Percentiles rank a stretch among this genome's conserved stretches.
Conservation (phyloP, 768 basidiomycete species). For the Obba rivulosa region DNA sequence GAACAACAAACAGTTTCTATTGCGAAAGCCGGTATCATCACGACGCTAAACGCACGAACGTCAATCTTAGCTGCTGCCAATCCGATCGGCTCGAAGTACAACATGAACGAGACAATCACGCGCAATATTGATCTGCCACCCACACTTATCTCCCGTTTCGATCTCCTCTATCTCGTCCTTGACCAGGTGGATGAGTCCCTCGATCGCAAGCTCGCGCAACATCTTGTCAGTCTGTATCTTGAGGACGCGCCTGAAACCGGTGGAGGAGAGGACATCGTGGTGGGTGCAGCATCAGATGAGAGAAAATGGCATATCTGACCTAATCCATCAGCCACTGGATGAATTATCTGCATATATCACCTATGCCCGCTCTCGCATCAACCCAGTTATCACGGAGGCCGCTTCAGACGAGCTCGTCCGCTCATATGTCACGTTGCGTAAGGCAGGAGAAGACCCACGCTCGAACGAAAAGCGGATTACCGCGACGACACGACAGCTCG, state of each 20-base stretch:
- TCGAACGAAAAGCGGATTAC: constrained; percentile 92
- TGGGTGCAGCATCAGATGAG: constrained; percentile 35
- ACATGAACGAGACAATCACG: constrained; percentile 86
- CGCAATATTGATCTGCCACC: constrained; percentile 97
- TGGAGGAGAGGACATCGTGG: constrained; percentile 68
- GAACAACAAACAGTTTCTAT: constrained; percentile 99
- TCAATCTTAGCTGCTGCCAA: constrained; percentile 98
- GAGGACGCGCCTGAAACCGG: constrained; percentile 77
- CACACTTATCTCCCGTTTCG: constrained; percentile 96
- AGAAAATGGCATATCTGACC: background rate
- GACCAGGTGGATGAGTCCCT: constrained; percentile 89
- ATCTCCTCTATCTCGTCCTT: constrained; percentile 90
- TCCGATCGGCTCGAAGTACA: constrained; percentile 93
- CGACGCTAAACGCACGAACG: constrained; percentile 96
- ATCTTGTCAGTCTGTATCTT: constrained; percentile 88
- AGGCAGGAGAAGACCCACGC: constrained; percentile 85
- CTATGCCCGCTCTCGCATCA: constrained; percentile 80
- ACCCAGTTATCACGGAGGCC: constrained; percentile 81
- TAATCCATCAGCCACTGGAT: constrained; percentile 63
- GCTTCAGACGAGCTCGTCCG: constrained; percentile 81
- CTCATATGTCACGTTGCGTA: constrained; percentile 92
- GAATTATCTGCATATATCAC: constrained; percentile 93
- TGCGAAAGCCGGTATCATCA: constrained; percentile 98
- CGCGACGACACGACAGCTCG: constrained; percentile 94
- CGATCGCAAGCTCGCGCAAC: constrained; percentile 85